Conservation (phyloP, 768 basidiomycete genomes). For the Termitomyces sp. region DNA sequence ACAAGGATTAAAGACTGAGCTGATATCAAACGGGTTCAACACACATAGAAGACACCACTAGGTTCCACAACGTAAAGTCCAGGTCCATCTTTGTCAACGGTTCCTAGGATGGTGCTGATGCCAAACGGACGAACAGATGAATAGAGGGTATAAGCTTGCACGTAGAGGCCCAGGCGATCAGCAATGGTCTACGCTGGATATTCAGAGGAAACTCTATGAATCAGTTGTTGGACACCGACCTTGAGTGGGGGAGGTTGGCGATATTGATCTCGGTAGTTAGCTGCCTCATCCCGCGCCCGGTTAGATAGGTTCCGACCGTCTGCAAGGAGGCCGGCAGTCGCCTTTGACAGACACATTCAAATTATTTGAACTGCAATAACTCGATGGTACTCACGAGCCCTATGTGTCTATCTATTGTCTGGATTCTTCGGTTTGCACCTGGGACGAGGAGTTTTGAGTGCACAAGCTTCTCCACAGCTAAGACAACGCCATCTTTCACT, state of each 20-base stretch:
- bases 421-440: conserved; percentile 88
- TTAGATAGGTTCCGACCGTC: conserved; percentile 88
- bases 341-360: conserved; percentile 37
- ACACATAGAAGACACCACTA: conserved; percentile 84
- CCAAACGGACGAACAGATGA: conserved; percentile 98
- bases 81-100: conserved; percentile 86
- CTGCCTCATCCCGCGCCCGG: conserved; percentile 79
- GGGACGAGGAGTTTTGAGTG: conserved; percentile 95
- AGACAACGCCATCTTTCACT: conserved; percentile 89
- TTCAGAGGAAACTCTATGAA: neutral
- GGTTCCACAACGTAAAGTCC: conserved; percentile 89
- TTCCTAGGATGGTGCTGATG: conserved; percentile 86
- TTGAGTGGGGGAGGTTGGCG: conserved; percentile 72
- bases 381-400: conserved; percentile 58
- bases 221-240: conserved; percentile 30
- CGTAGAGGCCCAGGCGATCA: conserved; percentile 82
- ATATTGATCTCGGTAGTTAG: conserved; percentile 66
- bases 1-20: neutral
- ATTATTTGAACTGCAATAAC: neutral
- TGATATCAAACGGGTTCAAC: conserved; percentile 19
- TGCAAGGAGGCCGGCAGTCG: conserved; percentile 88
- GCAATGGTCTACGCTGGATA: conserved; percentile 28
- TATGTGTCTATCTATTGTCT: conserved; percentile 89
- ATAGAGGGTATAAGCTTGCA: conserved; percentile 95
- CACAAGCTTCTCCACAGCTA: conserved; percentile 97